These are phyloP conservation scores for Melanomma pulvis-pyrius DNA, from an alignment of 495 filamentous ascomycete species.

Conservation along the genomic window DNA sequence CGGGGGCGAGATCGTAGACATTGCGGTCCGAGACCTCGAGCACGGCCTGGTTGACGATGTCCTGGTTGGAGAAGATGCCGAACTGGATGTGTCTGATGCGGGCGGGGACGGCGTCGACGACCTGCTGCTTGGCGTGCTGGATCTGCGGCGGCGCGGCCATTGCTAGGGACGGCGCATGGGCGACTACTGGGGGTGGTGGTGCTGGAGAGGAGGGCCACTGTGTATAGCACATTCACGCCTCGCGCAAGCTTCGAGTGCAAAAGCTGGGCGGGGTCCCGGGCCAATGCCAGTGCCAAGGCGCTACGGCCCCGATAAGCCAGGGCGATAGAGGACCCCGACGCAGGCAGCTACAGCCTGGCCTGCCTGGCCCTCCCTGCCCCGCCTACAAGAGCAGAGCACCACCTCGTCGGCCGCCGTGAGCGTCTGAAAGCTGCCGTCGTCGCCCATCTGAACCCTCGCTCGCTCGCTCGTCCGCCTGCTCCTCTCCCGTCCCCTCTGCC, in stretches of 20 bases:
- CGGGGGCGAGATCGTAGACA: constrained; percentile 81
- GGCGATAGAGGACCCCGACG: neutral
- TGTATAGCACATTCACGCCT: neutral
- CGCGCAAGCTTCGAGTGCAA: neutral
- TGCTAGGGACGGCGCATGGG: neutral
- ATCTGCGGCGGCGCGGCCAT: constrained; percentile 7
- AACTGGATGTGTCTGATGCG: constrained; percentile 92
- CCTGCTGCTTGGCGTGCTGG: constrained; percentile 72
- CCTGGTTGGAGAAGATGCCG: constrained; percentile 86
- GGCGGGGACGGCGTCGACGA: constrained; percentile 84
- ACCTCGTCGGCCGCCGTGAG: neutral
- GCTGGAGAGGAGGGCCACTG: constrained; percentile 45
- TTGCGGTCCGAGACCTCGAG: constrained; percentile 88
- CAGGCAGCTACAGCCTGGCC: neutral
- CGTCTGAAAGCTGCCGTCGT: neutral
- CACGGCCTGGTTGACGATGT: constrained; percentile 91
- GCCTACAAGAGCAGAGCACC: neutral
- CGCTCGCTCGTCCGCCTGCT: neutral
- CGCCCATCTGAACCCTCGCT: neutral
- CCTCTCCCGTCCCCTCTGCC: neutral
- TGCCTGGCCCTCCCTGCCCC: neutral
- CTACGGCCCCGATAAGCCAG: neutral
- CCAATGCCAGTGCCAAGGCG: constrained; percentile 8
- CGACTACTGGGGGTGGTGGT: neutral
- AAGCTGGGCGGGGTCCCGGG: constrained; percentile 11